Conservation (phyloP, 306 rosid genomes). For the Mimosa bimucronata region DNA sequence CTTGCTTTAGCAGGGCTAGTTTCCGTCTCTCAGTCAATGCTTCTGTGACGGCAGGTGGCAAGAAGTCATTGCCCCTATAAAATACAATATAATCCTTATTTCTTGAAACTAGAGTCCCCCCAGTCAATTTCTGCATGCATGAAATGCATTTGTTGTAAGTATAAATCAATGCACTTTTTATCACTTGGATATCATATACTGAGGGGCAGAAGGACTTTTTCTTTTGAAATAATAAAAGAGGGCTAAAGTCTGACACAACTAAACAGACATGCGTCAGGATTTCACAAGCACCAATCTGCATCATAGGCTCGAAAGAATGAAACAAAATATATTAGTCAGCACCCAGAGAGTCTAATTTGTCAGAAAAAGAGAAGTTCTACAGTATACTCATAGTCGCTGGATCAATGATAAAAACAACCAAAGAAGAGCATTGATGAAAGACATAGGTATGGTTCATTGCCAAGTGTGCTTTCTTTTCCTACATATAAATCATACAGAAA, state of each 20-base stretch:
- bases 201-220: conserved; percentile 7
- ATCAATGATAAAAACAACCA: background rate
- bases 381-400: conserved; percentile 3
- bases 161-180: conserved; percentile 24
- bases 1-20: conserved; percentile 63
- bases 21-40: conserved; percentile 70
- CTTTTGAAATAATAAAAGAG: background rate
- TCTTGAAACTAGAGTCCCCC: conserved; percentile 89
- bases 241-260: background rate
- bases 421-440: background rate
- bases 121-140: conserved; percentile 77
- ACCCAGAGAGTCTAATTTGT: background rate
- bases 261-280: background rate
- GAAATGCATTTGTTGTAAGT: conserved; percentile 42
- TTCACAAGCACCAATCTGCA: conserved; percentile 5
- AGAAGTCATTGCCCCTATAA: conserved; percentile 88
- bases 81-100: conserved; percentile 90
- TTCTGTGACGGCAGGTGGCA: conserved; percentile 71
- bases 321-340: background rate
- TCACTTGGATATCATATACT: conserved; percentile 24
- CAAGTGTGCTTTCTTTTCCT: background rate
- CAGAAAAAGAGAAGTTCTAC: background rate
- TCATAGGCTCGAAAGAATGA: conserved; percentile 25
- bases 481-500: conserved; percentile 15
- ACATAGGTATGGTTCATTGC: background rate